phyloP scores from a whole-genome alignment of 2,329 filamentous ascomycete species.

The Beauveria sp. region DNA sequence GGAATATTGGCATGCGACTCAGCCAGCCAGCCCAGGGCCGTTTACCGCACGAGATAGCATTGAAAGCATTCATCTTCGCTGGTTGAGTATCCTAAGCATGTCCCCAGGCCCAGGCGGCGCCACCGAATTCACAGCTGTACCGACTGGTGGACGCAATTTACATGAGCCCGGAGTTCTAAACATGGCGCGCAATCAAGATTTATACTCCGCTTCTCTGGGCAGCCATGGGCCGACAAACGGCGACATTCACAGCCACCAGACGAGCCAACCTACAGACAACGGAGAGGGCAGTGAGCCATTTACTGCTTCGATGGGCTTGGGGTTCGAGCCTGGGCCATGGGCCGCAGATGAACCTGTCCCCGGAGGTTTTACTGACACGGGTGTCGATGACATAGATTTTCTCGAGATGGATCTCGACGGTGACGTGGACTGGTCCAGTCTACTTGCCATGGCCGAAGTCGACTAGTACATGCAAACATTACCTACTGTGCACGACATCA shows the following conservation, averaged over 20 bases:
- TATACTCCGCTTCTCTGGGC: neutral
- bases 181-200: neutral
- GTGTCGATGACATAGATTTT: conserved; percentile 15
- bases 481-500: too few relatives aligned
- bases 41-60: conserved; percentile 16
- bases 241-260: neutral
- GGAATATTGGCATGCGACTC: conserved; percentile 19
- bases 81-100: conserved; percentile 22
- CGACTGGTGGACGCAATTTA: neutral
- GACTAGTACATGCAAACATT: neutral
- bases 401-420: conserved; percentile 20
- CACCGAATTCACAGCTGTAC: neutral
- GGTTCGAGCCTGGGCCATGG: conserved; percentile 27
- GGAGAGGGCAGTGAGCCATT: neutral
- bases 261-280: neutral
- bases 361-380: conserved; percentile 17
- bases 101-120: neutral
- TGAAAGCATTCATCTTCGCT: conserved; percentile 23
- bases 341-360: conserved; percentile 19
- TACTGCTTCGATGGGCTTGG: conserved; percentile 1
- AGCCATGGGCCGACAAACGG: neutral
- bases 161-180: too few relatives aligned
- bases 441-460: neutral
- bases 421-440: conserved; percentile 16
- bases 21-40: conserved; percentile 24